Conservation (phyloP, 768 basidiomycete genomes). For the Russula sp. region DNA sequence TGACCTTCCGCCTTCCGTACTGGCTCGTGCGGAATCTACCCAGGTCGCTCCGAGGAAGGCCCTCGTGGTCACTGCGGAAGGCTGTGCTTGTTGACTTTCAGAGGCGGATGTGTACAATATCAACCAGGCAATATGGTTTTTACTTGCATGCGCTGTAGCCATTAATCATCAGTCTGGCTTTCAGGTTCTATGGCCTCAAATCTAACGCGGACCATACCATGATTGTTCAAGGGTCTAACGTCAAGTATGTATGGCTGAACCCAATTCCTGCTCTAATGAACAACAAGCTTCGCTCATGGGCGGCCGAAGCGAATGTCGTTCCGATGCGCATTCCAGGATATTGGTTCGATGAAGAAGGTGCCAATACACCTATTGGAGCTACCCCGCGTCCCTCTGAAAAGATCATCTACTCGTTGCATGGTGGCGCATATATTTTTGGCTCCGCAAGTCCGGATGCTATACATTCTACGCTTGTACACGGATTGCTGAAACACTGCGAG, state of each 20-base stretch:
- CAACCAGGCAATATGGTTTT: not conserved
- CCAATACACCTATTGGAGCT: not conserved
- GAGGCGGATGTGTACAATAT: not conserved
- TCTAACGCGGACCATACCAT: not conserved
- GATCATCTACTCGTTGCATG: conserved; percentile 19
- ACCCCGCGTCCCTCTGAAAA: conserved; percentile 7
- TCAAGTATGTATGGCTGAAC: conserved; percentile 19
- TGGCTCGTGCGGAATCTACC: not conserved
- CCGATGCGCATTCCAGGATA: conserved; percentile 22
- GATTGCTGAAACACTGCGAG: conserved; percentile 9
- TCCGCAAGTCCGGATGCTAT: conserved; percentile 8
- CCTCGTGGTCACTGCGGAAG: not conserved
- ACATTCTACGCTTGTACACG: not conserved
- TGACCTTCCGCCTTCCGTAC: conserved; percentile 3
- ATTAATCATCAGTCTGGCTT: not conserved
- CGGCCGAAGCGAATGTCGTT: conserved; percentile 19
- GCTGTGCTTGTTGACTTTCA: not conserved
- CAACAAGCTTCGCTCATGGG: conserved; percentile 12
- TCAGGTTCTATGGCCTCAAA: not conserved
- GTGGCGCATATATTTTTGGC: conserved; percentile 13
- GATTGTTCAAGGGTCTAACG: not conserved
- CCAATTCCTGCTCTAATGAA: conserved; percentile 9
- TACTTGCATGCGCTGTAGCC: not conserved
- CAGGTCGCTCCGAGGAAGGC: not conserved
- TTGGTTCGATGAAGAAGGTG: conserved; percentile 17